Evolutionary conservation across 2,329 filamentous ascomycete genomes (phyloP), one percentile per base, ranked within the genome.

Genomic region (Aspergillus quadrilineatus): DNA sequence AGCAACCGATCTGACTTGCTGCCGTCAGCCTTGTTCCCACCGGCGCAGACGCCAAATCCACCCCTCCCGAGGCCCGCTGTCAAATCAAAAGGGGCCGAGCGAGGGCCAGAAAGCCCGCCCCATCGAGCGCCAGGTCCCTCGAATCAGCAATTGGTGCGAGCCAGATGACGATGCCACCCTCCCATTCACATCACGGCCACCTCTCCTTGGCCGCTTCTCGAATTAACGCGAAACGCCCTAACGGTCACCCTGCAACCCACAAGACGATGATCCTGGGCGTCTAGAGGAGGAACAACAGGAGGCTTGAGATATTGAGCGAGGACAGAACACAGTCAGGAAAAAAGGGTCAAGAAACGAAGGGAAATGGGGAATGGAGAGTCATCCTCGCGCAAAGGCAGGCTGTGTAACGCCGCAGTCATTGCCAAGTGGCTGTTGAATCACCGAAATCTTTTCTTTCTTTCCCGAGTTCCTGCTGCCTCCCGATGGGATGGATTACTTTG

Each of bases 141-240:
- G 49, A 50, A 52, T 50, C 48, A 54, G 37, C 29, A 54, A 51
- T 53, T 58, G 53, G 50, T 44, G 48, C 42, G 36, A 56, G 47
- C 36, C 50, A 36, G 47, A 51, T 43, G 41, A 46, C 50, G 51
- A 57, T 62, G 58, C 50, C 54, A 53, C 51, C 37, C 55, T 36
- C 10, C 49, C 50, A 56, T 51, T 45, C 46, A 37, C 34, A 54
- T 60, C 51, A 44, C 42, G 47, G 39, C 51, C 36, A 46, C 47
- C 53, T 36, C 47, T 59, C 53, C 49, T 55, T 56, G 61, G 56
- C 59, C 62, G 61, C 58, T 55, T 67, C 44, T 59, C 60, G 66
- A 71, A 72, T 73, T 68, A 73, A 73, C 69, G 69, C 68, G 72
- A 74, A 74, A 74, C 72, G 71, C 59, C 61, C 72, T 72, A 74